phyloP scores from a whole-genome alignment of 108 stramenopile species.

The Cyclotella kingstonii region DNA sequence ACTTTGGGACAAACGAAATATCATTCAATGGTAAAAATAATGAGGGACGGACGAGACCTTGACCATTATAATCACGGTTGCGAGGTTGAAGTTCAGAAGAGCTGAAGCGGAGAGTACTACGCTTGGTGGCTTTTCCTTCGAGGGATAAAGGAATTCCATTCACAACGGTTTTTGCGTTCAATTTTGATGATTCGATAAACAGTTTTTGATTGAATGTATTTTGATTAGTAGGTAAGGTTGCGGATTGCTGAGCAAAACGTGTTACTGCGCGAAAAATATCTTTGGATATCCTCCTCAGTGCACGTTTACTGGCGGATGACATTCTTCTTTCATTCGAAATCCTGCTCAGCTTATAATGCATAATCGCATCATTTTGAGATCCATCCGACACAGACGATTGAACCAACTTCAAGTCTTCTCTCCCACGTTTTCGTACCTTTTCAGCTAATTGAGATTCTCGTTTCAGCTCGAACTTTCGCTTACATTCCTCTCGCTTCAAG shows the following conservation, averaged over 20 bases:
- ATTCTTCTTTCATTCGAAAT: not conserved
- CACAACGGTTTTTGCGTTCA: too few species aligned
- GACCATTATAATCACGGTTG: slow-evolving; percentile 75
- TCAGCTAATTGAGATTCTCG: slow-evolving; percentile 10
- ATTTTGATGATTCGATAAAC: slow-evolving; percentile 11
- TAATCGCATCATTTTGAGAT: slow-evolving; percentile 1
- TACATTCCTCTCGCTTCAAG: slow-evolving; percentile 23
- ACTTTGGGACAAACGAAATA: slow-evolving; percentile 58
- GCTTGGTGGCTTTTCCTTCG: slow-evolving; percentile 39
- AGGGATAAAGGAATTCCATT: slow-evolving; percentile 35
- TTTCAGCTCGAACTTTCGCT: slow-evolving; percentile 14
- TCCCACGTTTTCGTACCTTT: slow-evolving; percentile 20
- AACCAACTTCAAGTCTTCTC: not conserved
- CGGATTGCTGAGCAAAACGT: slow-evolving; percentile 1
- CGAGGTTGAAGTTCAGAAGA: slow-evolving; percentile 70
- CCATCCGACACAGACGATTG: not conserved
- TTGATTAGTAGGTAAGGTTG: not conserved
- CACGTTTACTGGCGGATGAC: not conserved
- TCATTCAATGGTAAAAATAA: slow-evolving; percentile 70
- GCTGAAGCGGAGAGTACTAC: slow-evolving; percentile 45
- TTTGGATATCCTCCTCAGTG: slow-evolving; percentile 2
- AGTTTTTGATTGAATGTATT: slow-evolving; percentile 4
- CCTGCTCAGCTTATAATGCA: not conserved
- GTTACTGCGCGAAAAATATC: not conserved
- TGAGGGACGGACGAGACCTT: slow-evolving; percentile 70